These are phyloP conservation scores for Alternaria dauci DNA, from an alignment of 2,329 filamentous ascomycete genomes.

Conservation along the genomic window DNA sequence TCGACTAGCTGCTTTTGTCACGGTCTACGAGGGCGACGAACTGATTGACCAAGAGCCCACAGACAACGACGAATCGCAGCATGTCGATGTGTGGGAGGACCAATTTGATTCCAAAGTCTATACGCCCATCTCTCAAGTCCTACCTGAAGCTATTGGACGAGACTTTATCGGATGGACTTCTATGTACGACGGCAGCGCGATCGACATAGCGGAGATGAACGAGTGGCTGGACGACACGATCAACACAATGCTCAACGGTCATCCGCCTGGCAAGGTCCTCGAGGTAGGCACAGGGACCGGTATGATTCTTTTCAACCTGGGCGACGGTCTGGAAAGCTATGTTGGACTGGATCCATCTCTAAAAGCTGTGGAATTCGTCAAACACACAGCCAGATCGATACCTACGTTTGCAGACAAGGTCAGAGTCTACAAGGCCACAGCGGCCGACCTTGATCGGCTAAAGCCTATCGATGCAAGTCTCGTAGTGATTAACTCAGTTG, in stretches of 20 bases:
- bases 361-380: constrained; percentile 9
- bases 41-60: not conserved
- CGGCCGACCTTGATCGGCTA: not conserved
- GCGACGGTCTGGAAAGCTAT: constrained; percentile 6
- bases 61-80: not conserved
- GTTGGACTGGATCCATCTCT: constrained; percentile 12
- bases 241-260: not conserved
- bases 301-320: constrained; percentile 23
- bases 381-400: constrained; percentile 7
- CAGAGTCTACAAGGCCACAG: not conserved
- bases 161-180: not conserved
- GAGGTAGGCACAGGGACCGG: constrained; percentile 18
- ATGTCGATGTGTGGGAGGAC: not conserved
- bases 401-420: constrained; percentile 10
- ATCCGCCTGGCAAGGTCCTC: constrained; percentile 5
- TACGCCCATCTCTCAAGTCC: not conserved
- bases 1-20: not conserved
- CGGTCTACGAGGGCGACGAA: not conserved
- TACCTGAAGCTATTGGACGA: not conserved
- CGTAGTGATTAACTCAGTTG: constrained; percentile 16
- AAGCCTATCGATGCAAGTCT: not conserved
- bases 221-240: constrained; percentile 22
- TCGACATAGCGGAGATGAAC: not conserved
- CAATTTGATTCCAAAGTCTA: not conserved
- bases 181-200: not conserved